Evolutionary conservation across 2,329 filamentous ascomycete genomes (phyloP).

Genomic region (Colletotrichum magnum): DNA sequence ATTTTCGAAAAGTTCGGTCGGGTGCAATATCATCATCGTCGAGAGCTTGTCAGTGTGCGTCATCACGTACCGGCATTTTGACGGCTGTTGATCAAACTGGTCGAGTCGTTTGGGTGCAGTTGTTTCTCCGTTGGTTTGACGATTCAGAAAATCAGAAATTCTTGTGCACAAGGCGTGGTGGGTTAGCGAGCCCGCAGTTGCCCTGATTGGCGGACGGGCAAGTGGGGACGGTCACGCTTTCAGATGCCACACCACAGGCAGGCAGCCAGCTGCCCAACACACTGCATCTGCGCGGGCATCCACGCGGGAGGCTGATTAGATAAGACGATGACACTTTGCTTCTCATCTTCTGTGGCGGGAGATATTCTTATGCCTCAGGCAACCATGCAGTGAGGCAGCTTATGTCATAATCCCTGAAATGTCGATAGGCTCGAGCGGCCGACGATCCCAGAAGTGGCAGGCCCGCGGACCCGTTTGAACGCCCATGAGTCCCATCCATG

Average conservation of each 20-base stretch:
- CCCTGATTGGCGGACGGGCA: slow-evolving; percentile 39
- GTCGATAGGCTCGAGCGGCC: slow-evolving; percentile 30
- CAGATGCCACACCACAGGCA: not conserved
- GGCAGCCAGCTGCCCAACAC: slow-evolving; percentile 15
- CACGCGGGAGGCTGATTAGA: slow-evolving; percentile 23
- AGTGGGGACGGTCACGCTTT: slow-evolving; percentile 38
- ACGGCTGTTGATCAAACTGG: slow-evolving; percentile 54
- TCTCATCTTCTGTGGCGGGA: not conserved
- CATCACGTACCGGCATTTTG: slow-evolving; percentile 58
- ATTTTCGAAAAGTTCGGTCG: slow-evolving; percentile 9
- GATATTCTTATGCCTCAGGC: slow-evolving; percentile 24
- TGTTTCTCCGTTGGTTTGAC: slow-evolving; percentile 36
- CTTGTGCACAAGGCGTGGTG: slow-evolving; percentile 33
- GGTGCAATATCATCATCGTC: slow-evolving; percentile 29
- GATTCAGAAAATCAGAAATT: slow-evolving; percentile 32
- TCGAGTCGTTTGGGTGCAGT: slow-evolving; percentile 48
- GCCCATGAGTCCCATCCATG: slow-evolving; percentile 31
- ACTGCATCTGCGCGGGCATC: not conserved
- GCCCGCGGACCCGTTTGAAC: slow-evolving; percentile 31
- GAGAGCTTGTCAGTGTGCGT: slow-evolving; percentile 12
- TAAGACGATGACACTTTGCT: slow-evolving; percentile 20
- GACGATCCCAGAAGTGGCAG: slow-evolving; percentile 35
- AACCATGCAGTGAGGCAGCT: not conserved
- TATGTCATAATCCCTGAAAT: slow-evolving; percentile 38
- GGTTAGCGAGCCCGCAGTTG: slow-evolving; percentile 40